Evolutionary conservation across 306 rosid species (phyloP), one percentile per base, ranked within the genome.

Genomic region (Glycyrrhiza uralensis): DNA sequence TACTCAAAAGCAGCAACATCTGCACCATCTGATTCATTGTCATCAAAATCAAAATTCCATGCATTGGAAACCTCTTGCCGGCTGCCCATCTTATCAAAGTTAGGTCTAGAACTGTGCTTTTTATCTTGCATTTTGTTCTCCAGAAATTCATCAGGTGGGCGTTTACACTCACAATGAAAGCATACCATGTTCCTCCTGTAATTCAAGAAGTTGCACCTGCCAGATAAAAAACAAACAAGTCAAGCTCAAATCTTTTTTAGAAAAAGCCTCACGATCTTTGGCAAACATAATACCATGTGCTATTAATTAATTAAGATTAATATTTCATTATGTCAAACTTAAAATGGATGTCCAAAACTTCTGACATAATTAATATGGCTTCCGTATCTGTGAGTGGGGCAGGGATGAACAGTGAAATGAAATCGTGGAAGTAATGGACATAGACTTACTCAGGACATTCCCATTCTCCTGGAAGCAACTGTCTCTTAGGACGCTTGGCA

Each of bases 401-500:
- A 49, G 69, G 9, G 19, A 1, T 13, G 69, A 60, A 56, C 49
- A 62, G 20, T 32, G 55, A 71, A 60, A 60, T 8, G 45, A 36
- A 64, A 52, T 23, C 3, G 19, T 29, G 69, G 35, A 57, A 46
- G 32, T 54, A 54, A 50, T 44, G 59, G 76, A 71, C 49, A 62
- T 52, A 64, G 78, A 87, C 97, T 87, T 91, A 94, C 98, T 89
- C 89, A 0, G 97, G 89, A 75, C 98, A 94, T 80, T 94, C 98
- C 98, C 98, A 94, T 82, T 94, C 98, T 77, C 97, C 98, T 20
- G 98, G 98, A 51, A 94, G 92, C 78, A 94, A 80, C 79, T 94
- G 95, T 73, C 98, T 89, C 85, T 94, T 91, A 23, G 98, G 98
- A 76, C 96, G 98, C 83, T 94, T 89, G 67, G 98, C 96, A 81